phyloP scores from a whole-genome alignment of 2,329 filamentous ascomycete species.

The Aspergillus oerlinghausenensis region DNA sequence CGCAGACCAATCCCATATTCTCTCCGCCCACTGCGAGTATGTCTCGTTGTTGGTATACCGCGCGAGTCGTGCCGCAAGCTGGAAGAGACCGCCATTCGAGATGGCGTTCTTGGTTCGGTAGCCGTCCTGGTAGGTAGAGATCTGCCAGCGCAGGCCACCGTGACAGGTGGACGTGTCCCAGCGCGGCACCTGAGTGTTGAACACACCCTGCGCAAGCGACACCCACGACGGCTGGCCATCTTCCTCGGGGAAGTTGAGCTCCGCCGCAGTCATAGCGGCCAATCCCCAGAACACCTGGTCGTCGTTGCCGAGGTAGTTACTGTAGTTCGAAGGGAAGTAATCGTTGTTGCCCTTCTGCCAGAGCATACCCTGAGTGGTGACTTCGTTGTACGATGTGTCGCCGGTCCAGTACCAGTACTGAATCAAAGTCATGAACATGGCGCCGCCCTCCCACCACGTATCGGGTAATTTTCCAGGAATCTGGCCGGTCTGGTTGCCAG shows the following conservation, averaged over 20 bases:
- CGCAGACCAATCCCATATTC: conserved; percentile 57
- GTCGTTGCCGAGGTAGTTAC: conserved; percentile 47
- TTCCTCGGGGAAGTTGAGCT: conserved; percentile 69
- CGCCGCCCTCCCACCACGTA: conserved; percentile 64
- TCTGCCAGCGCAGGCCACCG: conserved; percentile 81
- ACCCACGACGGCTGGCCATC: conserved; percentile 68
- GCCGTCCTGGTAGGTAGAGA: conserved; percentile 71
- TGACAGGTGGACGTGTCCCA: conserved; percentile 65
- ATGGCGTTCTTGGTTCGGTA: conserved; percentile 57
- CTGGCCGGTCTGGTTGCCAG: conserved; percentile 32
- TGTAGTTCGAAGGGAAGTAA: conserved; percentile 65
- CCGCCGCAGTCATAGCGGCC: conserved; percentile 72
- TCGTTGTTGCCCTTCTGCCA: conserved; percentile 71
- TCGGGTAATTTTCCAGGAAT: conserved; percentile 38
- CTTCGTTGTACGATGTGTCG: conserved; percentile 65
- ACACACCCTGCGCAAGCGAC: conserved; percentile 70
- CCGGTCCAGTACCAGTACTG: conserved; percentile 85
- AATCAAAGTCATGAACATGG: conserved; percentile 65
- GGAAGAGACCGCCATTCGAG: conserved; percentile 56
- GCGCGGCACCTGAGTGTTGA: conserved; percentile 68
- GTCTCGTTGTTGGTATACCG: conserved; percentile 75
- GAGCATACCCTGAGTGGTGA: conserved; percentile 64
- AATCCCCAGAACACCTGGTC: conserved; percentile 79
- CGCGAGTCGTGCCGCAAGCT: conserved; percentile 62
- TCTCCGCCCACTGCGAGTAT: conserved; percentile 73